Evolutionary conservation across 352 stramenopile species (phyloP), one percentile per base, ranked within the genome.

Genomic region (Phytophthora constricta): DNA sequence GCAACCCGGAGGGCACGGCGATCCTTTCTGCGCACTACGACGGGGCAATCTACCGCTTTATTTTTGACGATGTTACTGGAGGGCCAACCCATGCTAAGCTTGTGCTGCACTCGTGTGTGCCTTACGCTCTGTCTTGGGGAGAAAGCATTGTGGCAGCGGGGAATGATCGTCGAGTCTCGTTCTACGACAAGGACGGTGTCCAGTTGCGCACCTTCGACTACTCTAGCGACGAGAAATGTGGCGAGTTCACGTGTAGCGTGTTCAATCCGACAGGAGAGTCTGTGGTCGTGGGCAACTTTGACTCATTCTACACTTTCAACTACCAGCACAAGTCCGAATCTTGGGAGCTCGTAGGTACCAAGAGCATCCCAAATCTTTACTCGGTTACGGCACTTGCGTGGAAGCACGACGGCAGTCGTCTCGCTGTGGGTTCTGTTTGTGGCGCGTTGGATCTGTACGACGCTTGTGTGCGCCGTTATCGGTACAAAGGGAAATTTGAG

Each of bases 401-500:
- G 95, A 98, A 98, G 52, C 63, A 77, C 17, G 93, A 98, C 64
- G 95, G 95, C 5, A 95, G 82, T 43, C 87, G 89, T 2, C 68
- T 98, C 16, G 92, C 90, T 0, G 79, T 98, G 22, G 95, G 95
- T 7, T 96, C 92, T 0, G 80, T 98, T 0, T 98, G 93, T 61
- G 95, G 95, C 9, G 87, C 85, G 17, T 67, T 98, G 19, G 95
- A 98, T 71, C 62, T 98, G 5, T 98, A 97, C 65, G 95, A 98
- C 43, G 90, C 93, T 2, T 98, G 93, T 52, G 88, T 98, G 41
- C 83, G 85, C 2, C 89, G 95, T 28, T 97, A 91, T 57, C 81
- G 86, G 4, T 98, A 98, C 80, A 98, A 98, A 65, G 91, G 91
- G 53, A 96, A 93, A 51, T 98, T 98, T 57, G 95, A 98, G 80